Conservation (phyloP, 164 flowering plant species). For the Tinospora cordifolia region DNA sequence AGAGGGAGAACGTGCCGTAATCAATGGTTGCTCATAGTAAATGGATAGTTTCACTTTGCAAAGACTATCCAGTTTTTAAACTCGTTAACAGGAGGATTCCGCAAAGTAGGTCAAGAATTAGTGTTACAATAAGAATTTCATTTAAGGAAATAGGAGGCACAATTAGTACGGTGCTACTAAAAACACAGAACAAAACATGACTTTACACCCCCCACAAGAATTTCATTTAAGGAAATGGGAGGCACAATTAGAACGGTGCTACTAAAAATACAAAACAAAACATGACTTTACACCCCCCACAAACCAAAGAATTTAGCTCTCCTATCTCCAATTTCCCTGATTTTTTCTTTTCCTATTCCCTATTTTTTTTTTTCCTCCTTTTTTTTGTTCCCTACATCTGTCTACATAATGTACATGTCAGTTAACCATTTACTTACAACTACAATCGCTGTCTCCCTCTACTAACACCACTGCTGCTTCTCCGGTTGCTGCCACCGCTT, state of each 20-base stretch:
- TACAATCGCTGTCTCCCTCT: conserved; percentile 41
- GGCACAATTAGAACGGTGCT: conserved; percentile 4
- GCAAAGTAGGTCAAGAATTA: too few species aligned
- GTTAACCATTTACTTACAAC: conserved; percentile 25
- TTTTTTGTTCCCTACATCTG: not conserved
- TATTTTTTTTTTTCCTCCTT: conserved; percentile 6
- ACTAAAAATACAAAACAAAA: conserved; percentile 9
- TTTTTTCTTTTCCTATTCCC: not conserved
- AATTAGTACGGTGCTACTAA: too few species aligned
- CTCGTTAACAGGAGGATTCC: too few species aligned
- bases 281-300: not conserved
- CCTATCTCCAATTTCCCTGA: not conserved
- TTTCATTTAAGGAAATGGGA: conserved; percentile 2
- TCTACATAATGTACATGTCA: conserved; percentile 47
- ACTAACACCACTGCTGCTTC: conserved; percentile 22
- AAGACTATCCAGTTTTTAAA: not conserved
- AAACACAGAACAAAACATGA: too few species aligned
- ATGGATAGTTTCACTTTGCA: too few species aligned
- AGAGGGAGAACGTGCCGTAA: too few species aligned
- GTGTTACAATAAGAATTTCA: too few species aligned
- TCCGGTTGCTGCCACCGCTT: conserved; percentile 38
- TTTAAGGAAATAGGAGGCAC: conserved; percentile 13
- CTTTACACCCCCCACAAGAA: too few species aligned
- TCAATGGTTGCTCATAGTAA: too few species aligned
- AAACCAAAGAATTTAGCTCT: conserved; percentile 5